Conservation (phyloP, 768 basidiomycete genomes). For the Phaeolepiota aurea region DNA sequence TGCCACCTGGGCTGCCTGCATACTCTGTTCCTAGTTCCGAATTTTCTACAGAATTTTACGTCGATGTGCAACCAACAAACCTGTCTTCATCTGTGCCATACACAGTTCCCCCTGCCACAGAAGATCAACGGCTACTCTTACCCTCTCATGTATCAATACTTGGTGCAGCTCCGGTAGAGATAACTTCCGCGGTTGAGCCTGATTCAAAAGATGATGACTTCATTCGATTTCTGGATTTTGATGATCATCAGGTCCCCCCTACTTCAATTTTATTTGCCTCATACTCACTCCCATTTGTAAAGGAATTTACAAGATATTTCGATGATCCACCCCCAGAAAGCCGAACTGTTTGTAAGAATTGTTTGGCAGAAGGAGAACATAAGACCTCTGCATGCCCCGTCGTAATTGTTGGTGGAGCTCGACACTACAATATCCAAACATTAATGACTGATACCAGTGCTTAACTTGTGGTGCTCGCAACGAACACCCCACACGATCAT, state of each 20-base stretch:
- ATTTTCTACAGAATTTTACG: conserved; percentile 32
- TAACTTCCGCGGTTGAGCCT: conserved; percentile 29
- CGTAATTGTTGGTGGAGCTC: conserved; percentile 47
- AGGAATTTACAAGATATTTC: conserved; percentile 63
- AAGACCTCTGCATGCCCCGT: conserved; percentile 62
- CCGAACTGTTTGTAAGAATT: conserved; percentile 64
- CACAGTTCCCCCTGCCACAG: conserved; percentile 6
- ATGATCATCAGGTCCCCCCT: conserved; percentile 48
- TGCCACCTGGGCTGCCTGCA: too few relatives aligned
- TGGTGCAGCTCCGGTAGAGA: conserved; percentile 34
- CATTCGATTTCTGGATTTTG: conserved; percentile 75
- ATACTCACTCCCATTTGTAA: background rate
- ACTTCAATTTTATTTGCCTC: background rate
- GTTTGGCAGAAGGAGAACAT: conserved; percentile 68
- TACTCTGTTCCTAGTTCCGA: too few relatives aligned
- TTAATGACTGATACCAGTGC: conserved; percentile 43
- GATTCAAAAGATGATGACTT: conserved; percentile 53
- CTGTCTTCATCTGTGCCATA: conserved; percentile 17
- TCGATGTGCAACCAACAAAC: conserved; percentile 37
- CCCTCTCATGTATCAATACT: conserved; percentile 66
- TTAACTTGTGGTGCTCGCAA: conserved; percentile 74
- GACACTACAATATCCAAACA: too few relatives aligned
- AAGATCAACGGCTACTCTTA: conserved; percentile 34
- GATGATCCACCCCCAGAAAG: conserved; percentile 36
- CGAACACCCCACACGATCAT: conserved; percentile 70